Percentiles rank a stretch among this genome's conserved stretches.
Evolutionary conservation across 78 protist genomes (phyloP).

Genomic region (Monosiga brevicollis): DNA sequence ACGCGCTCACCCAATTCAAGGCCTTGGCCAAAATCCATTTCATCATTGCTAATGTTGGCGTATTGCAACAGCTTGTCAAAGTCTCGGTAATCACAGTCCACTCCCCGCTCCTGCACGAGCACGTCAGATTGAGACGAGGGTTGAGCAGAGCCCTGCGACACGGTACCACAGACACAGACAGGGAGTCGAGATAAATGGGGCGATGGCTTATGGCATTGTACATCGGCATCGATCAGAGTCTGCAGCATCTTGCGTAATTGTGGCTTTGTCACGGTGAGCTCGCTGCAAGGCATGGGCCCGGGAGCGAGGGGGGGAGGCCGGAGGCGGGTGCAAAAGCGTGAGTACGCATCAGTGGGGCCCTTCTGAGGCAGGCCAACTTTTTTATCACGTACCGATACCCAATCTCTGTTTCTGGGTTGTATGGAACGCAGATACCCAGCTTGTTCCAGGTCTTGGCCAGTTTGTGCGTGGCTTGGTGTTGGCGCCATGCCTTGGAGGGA

Average conservation of each 20-base stretch:
- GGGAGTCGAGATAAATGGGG: background rate
- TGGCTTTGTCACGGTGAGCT: no score
- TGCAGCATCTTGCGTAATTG: background rate
- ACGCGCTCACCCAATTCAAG: background rate
- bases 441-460: background rate
- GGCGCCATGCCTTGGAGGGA: background rate
- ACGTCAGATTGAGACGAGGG: background rate
- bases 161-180: background rate
- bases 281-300: background rate
- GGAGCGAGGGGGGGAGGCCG: background rate
- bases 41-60: background rate
- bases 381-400: background rate
- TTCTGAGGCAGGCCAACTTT: background rate
- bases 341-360: background rate
- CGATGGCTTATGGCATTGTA: background rate
- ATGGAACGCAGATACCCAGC: background rate
- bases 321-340: background rate
- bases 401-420: background rate
- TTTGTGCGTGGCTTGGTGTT: background rate
- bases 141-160: background rate
- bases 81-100: background rate
- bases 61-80: background rate
- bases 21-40: background rate
- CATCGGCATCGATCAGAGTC: background rate
- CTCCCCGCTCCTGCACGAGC: background rate